Base-by-base conservation (phyloP, 495 filamentous ascomycete genomes). In the Collariella sp. region DNA sequence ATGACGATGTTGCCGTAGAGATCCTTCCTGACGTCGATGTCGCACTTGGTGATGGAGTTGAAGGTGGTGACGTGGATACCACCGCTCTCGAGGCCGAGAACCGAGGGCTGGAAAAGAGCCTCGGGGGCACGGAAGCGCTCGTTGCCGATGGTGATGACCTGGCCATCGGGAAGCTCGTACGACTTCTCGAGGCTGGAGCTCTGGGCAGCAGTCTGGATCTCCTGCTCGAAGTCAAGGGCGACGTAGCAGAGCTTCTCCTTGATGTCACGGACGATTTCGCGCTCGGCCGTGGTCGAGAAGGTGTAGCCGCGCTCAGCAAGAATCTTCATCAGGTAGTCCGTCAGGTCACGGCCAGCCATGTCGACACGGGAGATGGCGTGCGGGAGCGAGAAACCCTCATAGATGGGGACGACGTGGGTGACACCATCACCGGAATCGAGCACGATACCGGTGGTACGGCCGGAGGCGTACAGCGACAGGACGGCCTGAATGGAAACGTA, bases 31-130 rank as follows among this genome's bases (percentile, higher is more conserved):
- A 98, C 87, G 75, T 98, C 93, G 75, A 98, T 91, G 76, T 98
- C 93, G 76, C 94, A 97, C 83, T 97, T 96, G 86, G 96, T 97
- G 83, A 98, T 97, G 60, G 94, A 96, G 83, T 97, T 97, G 86
- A 96, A 97, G 62, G 95, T 96, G 70, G 93, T 97, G 71, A 96
- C 94, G 78, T 98, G 93, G 78, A 98, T 96, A 78, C 93, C 93
- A 67, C 91, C 93, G 77, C 83, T 87, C 77, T 98, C 93, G 60
- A 96, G 91, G 83, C 93, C 93, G 56, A 98, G 80, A 57, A 98
- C 94, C 68, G 87, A 91, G 60, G 93, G 93, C 81, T 96, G 89
- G 88, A 98, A 98, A 60, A 98, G 86, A 76, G 95, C 94, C 78
- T 98, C 93, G 59, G 93, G 94, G 71, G 91, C 91, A 75, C 93